phyloP scores from a whole-genome alignment of 345 rosid genomes.

The Acer negundo region DNA sequence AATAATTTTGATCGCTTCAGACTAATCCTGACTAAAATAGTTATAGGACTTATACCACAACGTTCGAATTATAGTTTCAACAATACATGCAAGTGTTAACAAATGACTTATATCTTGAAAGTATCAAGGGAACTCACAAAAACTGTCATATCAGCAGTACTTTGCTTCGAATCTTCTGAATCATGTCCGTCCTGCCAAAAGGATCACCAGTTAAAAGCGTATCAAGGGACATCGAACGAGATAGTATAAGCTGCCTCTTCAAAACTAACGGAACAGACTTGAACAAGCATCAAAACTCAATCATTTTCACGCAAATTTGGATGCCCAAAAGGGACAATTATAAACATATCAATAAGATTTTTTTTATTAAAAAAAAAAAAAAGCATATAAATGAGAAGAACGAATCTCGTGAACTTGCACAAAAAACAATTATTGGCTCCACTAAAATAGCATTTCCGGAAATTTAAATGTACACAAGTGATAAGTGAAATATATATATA shows the following conservation, averaged over 20 bases:
- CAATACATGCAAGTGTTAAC: background rate
- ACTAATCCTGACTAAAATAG: background rate
- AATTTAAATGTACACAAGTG: background rate
- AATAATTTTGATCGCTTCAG: background rate
- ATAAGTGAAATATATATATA: background rate
- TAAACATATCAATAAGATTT: too few species aligned
- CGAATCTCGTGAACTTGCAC: background rate
- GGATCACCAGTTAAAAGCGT: background rate
- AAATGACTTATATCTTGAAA: background rate
- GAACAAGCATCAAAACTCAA: background rate
- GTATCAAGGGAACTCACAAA: slow-evolving; percentile 49
- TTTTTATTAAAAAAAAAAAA: too few species aligned
- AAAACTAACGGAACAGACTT: background rate
- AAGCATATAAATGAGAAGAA: background rate
- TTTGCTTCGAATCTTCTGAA: slow-evolving; percentile 72
- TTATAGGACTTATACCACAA: background rate
- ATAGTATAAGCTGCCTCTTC: background rate
- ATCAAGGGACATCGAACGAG: background rate
- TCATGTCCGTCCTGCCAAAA: slow-evolving; percentile 69
- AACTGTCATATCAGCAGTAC: slow-evolving; percentile 65
- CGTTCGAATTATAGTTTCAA: background rate
- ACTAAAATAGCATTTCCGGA: background rate
- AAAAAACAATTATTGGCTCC: background rate
- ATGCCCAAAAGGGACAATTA: too few species aligned
- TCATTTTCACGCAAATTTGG: background rate